These are phyloP conservation scores for Plasmodium inui DNA, from an alignment of 169 alveolate species.

Conservation along the genomic window DNA sequence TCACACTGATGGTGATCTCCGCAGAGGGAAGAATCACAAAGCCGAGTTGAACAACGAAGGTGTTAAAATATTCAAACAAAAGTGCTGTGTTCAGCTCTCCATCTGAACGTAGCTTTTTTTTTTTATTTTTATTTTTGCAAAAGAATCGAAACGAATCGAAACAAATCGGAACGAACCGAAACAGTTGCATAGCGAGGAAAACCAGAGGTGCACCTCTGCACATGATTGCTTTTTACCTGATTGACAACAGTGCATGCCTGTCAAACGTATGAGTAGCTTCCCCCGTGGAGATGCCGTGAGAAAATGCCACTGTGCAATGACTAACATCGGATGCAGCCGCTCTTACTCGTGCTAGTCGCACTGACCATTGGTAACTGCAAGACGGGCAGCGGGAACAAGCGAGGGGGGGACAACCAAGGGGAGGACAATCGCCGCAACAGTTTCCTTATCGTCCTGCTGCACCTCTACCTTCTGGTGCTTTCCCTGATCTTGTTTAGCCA, in stretches of 20 bases:
- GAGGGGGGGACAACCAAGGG: neutral
- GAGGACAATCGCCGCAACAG: neutral
- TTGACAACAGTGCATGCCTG: neutral
- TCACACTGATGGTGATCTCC: neutral
- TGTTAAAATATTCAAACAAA: too few relatives aligned
- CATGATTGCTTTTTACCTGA: neutral
- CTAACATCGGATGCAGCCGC: conserved; percentile 11
- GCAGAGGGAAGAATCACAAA: neutral
- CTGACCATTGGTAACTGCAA: neutral
- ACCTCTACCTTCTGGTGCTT: neutral
- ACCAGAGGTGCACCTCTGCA: neutral
- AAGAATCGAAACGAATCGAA: neutral
- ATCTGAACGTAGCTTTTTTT: neutral
- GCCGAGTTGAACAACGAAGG: neutral
- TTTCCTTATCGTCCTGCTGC: neutral
- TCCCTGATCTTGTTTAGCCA: neutral
- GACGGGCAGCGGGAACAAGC: neutral
- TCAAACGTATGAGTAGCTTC: neutral
- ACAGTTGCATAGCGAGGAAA: neutral
- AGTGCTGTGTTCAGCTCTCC: neutral
- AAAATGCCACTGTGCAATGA: neutral
- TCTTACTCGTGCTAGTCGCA: neutral
- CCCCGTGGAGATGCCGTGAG: neutral
- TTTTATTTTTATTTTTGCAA: neutral
- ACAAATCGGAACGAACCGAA: neutral